A percentile compares a stretch with the other conserved stretches of the same genome.
Conservation (phyloP, 192 early-diverging fungal genomes). For the Funneliformis geosporum region DNA sequence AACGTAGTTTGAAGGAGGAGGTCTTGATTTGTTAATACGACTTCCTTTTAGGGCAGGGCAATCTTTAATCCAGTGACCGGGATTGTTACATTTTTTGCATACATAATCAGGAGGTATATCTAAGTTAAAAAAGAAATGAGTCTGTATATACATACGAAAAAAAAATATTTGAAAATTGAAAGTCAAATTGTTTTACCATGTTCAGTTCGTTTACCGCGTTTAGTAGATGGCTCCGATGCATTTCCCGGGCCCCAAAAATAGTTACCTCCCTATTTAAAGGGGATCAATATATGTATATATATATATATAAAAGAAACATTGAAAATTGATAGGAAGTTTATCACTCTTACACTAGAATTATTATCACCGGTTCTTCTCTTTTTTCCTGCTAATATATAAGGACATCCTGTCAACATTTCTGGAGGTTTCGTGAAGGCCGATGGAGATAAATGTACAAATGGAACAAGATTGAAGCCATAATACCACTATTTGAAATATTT, state of each 20-base stretch:
- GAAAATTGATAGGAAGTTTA: neutral
- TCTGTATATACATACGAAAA: neutral
- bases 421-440: constrained; percentile 43
- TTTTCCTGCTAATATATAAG: constrained; percentile 38
- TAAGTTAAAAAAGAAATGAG: constrained; percentile 1
- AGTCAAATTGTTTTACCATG: neutral
- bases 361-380: neutral
- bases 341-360: neutral
- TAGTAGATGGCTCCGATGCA: neutral
- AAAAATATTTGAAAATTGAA: neutral
- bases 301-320: neutral
- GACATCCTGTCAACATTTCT: constrained; percentile 58
- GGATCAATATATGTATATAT: neutral
- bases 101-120: constrained; percentile 49
- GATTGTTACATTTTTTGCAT: constrained; percentile 48
- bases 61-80: constrained; percentile 50
- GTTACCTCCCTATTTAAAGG: neutral
- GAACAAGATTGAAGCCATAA: constrained; percentile 85
- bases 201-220: constrained; percentile 5
- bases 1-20: constrained; percentile 42
- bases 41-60: constrained; percentile 40
- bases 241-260: neutral
- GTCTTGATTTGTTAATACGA: neutral
- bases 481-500: constrained; percentile 65
- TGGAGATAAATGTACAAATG: constrained; percentile 49